Base-by-base conservation (phyloP, 1,284 basidiomycete species). In the Trichosporon sp. region DNA sequence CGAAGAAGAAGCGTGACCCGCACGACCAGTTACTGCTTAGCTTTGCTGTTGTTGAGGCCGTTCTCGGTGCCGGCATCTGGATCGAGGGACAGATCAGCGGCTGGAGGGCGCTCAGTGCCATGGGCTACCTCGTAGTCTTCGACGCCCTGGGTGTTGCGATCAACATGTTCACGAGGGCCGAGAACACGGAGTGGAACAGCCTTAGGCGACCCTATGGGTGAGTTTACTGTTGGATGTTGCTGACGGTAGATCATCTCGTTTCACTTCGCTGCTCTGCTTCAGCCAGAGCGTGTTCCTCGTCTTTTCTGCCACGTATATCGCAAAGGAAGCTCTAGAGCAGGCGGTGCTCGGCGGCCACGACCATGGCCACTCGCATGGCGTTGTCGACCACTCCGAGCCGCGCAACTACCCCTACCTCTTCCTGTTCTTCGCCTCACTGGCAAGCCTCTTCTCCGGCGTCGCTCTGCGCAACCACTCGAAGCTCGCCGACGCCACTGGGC, bases 101-200 rank as follows among this genome's bases (percentile, higher is more conserved):
- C n/a, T 95, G 93, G 66, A 85, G 98, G 32, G 88, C 92, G 1
- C 90, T 92, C 70, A 96, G 95, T 0, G 96, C 94, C 0, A 83
- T 98, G 14, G 96, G 96, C 0, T 99, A 98, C 81, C 92, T 97
- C 87, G 90, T 97, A 37, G 94, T 98, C 0, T 99, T 98, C 79
- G 96, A 99, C 81, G 89, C 94, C 2, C 86, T 94, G 75, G 93
- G 93, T 0, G 87, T 94, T 2, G 89, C 86, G 21, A 85, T 87
- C n/a, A 84, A 86, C 26, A 82, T 91, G 1, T 77, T 90, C 16
- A 88, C 88, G 6, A 84, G 78, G n/a, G 73, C 77, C 6, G 77
- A 74, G 61, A 26, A 77, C 31, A 73, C 75, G 6, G 78, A 77
- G 7, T 77, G 80, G 77, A 76, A 79, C 10, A 83, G 82, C 48